These are phyloP conservation scores for Backusella australiensis DNA, from an alignment of 192 early-diverging fungal genomes.

Conservation along the genomic window DNA sequence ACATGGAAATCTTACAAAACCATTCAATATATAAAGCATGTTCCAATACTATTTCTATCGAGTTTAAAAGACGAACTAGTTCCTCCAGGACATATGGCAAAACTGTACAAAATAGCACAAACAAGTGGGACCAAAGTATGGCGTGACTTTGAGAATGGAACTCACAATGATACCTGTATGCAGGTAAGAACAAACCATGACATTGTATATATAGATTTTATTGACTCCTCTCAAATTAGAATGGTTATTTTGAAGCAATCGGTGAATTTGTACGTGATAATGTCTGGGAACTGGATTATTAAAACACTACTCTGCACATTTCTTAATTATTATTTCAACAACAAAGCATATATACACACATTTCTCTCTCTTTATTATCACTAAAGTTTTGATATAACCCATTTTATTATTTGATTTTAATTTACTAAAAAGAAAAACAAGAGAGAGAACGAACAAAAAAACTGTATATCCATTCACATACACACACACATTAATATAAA, in stretches of 20 bases:
- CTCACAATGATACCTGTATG: slow-evolving; percentile 90
- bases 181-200: slow-evolving; percentile 20
- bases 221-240: slow-evolving; percentile 43
- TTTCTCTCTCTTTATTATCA: background rate
- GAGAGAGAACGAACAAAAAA: background rate
- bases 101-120: slow-evolving; percentile 64
- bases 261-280: slow-evolving; percentile 30
- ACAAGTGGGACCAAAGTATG: slow-evolving; percentile 45
- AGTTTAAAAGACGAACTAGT: slow-evolving; percentile 87
- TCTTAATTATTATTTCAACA: background rate
- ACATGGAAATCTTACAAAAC: slow-evolving; percentile 82
- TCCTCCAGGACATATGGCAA: slow-evolving; percentile 86
- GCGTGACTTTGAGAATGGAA: slow-evolving; percentile 79
- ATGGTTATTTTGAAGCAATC: slow-evolving; percentile 82
- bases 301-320: background rate
- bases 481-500: slow-evolving; percentile 4
- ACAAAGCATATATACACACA: background rate
- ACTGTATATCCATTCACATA: background rate
- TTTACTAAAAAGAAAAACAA: background rate
- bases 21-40: slow-evolving; percentile 62
- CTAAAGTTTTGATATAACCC: background rate
- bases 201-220: background rate
- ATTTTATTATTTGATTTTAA: slow-evolving; percentile 4
- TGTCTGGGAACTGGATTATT: slow-evolving; percentile 27
- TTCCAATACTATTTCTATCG: slow-evolving; percentile 83